Evolutionary conservation across 768 basidiomycete genomes (phyloP).

Genomic region (Termitomyces sp.): DNA sequence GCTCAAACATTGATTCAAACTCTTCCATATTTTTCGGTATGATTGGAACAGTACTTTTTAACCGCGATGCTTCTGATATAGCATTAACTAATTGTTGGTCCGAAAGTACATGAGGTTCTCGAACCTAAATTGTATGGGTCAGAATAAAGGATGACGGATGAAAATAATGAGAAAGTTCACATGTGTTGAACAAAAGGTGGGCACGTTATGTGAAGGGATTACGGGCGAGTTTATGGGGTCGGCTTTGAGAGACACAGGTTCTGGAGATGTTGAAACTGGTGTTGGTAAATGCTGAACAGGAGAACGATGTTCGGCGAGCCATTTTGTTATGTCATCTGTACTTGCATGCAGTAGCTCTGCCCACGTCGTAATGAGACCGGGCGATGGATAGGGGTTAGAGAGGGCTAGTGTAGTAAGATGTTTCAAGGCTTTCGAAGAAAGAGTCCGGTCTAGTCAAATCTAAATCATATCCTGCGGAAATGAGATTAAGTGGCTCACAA

Average conservation of each 20-base stretch:
- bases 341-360: constrained; percentile 19
- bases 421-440: constrained; percentile 16
- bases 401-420: constrained; percentile 18
- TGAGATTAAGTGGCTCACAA: background rate
- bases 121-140: constrained; percentile 10
- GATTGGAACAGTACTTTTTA: background rate
- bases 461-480: background rate
- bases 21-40: constrained; percentile 6
- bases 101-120: constrained; percentile 7
- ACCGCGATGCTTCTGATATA: constrained; percentile 14
- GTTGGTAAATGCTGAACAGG: constrained; percentile 15
- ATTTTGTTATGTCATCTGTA: constrained; percentile 17
- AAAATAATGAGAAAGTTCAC: background rate
- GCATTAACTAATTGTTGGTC: constrained; percentile 12
- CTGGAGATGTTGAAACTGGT: constrained; percentile 18
- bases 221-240: constrained; percentile 15
- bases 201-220: constrained; percentile 5
- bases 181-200: background rate
- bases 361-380: constrained; percentile 24
- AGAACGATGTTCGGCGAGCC: constrained; percentile 14
- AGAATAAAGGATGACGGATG: background rate
- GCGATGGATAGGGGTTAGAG: constrained; percentile 17
- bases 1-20: constrained; percentile 15
- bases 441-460: constrained; percentile 9
- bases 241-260: constrained; percentile 13